Conservation (phyloP, 805 yeast species). For the Ogataea angusta region DNA sequence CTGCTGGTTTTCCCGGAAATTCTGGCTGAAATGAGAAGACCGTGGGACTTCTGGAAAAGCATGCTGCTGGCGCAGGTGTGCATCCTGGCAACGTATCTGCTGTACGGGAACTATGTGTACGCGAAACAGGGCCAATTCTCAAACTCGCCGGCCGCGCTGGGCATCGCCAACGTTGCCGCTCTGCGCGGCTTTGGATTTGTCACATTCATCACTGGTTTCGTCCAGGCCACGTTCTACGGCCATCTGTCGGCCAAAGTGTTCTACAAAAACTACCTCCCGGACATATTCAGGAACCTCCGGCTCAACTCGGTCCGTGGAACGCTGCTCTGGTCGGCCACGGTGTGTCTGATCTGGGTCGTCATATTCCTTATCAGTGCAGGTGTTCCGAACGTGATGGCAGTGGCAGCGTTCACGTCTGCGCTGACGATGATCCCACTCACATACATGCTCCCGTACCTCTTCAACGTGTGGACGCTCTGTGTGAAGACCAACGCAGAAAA, state of each 20-base stretch:
- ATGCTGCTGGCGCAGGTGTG: slow-evolving; percentile 40
- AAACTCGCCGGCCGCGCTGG: slow-evolving; percentile 44
- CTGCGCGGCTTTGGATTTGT: slow-evolving; percentile 36
- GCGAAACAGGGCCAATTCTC: slow-evolving; percentile 44
- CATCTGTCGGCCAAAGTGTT: slow-evolving; percentile 45
- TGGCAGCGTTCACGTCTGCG: slow-evolving; percentile 27
- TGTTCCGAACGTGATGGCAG: slow-evolving; percentile 27
- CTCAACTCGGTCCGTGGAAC: slow-evolving; percentile 34
- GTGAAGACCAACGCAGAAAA: slow-evolving; percentile 12
- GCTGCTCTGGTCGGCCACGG: slow-evolving; percentile 17
- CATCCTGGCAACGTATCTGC: slow-evolving; percentile 38
- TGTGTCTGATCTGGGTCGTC: slow-evolving; percentile 12
- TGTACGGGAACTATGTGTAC: slow-evolving; percentile 43
- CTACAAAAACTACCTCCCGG: slow-evolving; percentile 38
- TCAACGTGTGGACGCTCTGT: slow-evolving; percentile 20
- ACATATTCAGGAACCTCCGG: slow-evolving; percentile 31
- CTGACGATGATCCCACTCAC: slow-evolving; percentile 29
- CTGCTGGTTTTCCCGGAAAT: slow-evolving; percentile 48
- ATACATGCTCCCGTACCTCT: slow-evolving; percentile 25
- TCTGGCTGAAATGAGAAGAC: slow-evolving; percentile 46
- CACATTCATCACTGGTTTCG: slow-evolving; percentile 38
- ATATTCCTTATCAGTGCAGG: slow-evolving; percentile 23
- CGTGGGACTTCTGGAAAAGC: slow-evolving; percentile 48
- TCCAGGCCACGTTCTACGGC: slow-evolving; percentile 45
- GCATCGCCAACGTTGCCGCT: slow-evolving; percentile 30